Evolutionary conservation across 352 stramenopile genomes (phyloP), one percentile per base, ranked within the genome.

Genomic region (Globisporangium solare): DNA sequence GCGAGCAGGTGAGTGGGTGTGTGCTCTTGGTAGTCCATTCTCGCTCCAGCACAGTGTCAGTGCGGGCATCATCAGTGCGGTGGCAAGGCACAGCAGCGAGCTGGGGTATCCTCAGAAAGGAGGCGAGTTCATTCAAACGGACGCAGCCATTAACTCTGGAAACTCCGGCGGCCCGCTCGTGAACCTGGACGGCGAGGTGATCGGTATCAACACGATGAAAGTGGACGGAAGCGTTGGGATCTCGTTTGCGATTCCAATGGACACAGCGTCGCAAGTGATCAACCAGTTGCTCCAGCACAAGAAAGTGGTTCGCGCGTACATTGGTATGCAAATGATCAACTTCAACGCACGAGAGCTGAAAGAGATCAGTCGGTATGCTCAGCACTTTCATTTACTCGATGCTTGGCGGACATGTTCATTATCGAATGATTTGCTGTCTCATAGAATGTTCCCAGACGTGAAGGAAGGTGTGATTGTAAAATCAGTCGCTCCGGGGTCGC

Each of bases 131-230:
- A 96, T 98, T 55, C 92, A 98, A 70, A 98, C 92, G 20, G 92
- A 98, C 72, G 92, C 92, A 10, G 92, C 92, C 20, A 97, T 98
- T 58, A 97, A 97, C 66, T 68, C 80, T 35, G 92, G 92, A 47
- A 98, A 98, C 66, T 97, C 86, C 52, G 92, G 92, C 18, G 92
- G 92, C 0, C 92, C 92, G n/a, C 82, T 98, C 32, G 84, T 98
- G 47, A 96, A 97, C 61, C 58, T 98, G 40, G 87, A 97, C 57
- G 92, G 92, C 22, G 73, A 97, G 41, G 90, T 98, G 27, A 95
- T 98, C 47, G 92, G 92, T 37, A 98, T 98, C 66, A 98, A 98
- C 70, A 95, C 88, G 8, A 95, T 98, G 79, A 97, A 97, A 65
- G 82, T 97, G n/a, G 77, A 88, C 56, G 81, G 83, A 17, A 88